These are phyloP conservation scores for Eucalyptus shirleyi DNA, from an alignment of 345 rosid genomes.

Conservation along the genomic window DNA sequence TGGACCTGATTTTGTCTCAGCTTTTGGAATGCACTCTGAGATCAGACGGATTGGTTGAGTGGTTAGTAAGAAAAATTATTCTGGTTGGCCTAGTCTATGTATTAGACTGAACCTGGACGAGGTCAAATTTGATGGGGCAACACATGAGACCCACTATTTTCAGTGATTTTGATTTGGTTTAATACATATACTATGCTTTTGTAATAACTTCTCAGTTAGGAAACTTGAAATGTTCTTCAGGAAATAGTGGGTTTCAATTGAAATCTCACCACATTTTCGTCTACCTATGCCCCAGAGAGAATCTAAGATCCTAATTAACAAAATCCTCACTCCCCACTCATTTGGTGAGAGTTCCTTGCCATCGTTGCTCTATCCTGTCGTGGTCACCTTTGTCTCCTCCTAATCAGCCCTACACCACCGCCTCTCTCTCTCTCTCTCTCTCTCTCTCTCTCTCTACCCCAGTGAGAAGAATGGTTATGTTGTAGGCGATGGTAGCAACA, in stretches of 20 bases:
- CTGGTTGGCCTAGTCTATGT: neutral
- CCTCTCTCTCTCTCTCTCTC: neutral
- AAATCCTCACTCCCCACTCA: neutral
- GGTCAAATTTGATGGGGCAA: neutral
- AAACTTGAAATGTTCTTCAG: neutral
- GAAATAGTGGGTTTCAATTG: neutral
- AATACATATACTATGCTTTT: neutral
- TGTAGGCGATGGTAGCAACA: neutral
- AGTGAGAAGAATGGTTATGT: neutral
- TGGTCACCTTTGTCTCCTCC: neutral
- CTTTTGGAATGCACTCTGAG: neutral
- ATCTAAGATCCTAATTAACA: neutral
- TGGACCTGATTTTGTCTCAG: neutral
- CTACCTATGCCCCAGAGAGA: neutral
- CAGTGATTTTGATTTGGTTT: neutral
- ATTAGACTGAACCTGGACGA: neutral
- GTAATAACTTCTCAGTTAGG: neutral
- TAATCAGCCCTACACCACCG: neutral
- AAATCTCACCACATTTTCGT: neutral
- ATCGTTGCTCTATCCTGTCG: neutral
- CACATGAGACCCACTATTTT: neutral
- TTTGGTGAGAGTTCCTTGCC: neutral
- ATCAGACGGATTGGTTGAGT: neutral
- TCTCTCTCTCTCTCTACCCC: neutral
- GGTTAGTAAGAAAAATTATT: neutral